phyloP scores from a whole-genome alignment of 1,284 basidiomycete genomes.

The Hemileia vastatrix region DNA sequence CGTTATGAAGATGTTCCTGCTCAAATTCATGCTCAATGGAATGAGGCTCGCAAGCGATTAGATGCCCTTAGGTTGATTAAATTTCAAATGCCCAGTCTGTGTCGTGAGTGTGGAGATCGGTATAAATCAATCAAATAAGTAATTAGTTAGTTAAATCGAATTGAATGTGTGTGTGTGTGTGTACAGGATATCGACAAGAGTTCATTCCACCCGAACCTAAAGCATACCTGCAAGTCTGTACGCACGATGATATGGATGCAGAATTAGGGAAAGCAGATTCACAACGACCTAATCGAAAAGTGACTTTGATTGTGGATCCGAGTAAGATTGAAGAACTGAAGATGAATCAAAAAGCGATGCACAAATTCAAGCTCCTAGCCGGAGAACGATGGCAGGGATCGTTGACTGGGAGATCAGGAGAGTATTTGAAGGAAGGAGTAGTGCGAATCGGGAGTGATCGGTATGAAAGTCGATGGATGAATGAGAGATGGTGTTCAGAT shows the following conservation, averaged over 20 bases:
- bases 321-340: neutral
- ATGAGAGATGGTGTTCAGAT: conserved; percentile 19
- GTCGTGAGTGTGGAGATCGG: neutral
- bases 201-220: conserved; percentile 13
- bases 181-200: conserved; percentile 11
- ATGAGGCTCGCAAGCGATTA: conserved; percentile 11
- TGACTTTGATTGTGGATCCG: conserved; percentile 3
- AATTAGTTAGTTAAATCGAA: neutral
- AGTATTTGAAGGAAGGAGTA: conserved; percentile 1
- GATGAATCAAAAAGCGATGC: conserved; percentile 1
- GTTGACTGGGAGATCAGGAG: too few species aligned
- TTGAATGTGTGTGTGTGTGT: neutral
- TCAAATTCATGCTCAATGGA: conserved; percentile 9
- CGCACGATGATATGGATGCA: conserved; percentile 20
- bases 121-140: neutral
- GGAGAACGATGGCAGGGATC: conserved; percentile 6
- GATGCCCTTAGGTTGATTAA: conserved; percentile 6
- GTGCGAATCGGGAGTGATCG: conserved; percentile 14
- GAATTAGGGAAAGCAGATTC: conserved; percentile 10
- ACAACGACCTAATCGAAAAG: conserved; percentile 15
- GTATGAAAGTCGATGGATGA: conserved; percentile 1
- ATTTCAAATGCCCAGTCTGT: conserved; percentile 13
- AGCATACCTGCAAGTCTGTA: conserved; percentile 8
- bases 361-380: conserved; percentile 16
- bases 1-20: conserved; percentile 15